Percentiles rank a stretch among this genome's conserved stretches.
phyloP scores from a whole-genome alignment of 345 rosid species.

The Bretschneidera sinensis region DNA sequence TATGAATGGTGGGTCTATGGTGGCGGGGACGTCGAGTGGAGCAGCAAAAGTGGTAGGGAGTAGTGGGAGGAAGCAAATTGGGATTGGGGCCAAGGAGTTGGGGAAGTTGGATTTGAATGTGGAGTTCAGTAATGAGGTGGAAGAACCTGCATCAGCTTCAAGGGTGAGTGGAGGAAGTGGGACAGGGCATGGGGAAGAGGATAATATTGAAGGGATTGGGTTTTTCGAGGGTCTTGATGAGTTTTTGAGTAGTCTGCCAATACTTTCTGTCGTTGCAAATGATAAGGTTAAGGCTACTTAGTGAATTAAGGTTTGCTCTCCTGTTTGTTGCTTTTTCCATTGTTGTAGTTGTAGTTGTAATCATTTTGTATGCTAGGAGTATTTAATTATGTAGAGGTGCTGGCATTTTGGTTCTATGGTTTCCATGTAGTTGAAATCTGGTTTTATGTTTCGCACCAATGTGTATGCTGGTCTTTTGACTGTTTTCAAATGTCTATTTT shows the following conservation, averaged over 20 bases:
- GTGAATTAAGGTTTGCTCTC: constrained; percentile 36
- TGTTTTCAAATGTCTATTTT: no score
- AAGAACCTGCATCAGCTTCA: constrained; percentile 49
- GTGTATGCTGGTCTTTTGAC: no score
- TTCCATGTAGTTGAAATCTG: constrained; percentile 26
- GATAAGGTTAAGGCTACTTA: constrained; percentile 78
- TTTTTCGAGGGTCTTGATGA: constrained; percentile 98
- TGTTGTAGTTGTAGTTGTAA: constrained; percentile 26
- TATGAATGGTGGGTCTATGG: constrained; percentile 19
- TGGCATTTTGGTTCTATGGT: constrained; percentile 14
- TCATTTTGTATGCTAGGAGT: constrained; percentile 27
- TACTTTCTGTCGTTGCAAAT: constrained; percentile 75
- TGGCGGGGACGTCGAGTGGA: constrained; percentile 22
- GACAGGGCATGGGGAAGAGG: constrained; percentile 56
- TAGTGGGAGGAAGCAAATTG: constrained; percentile 43
- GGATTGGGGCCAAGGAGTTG: constrained; percentile 48
- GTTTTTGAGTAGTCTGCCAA: constrained; percentile 87
- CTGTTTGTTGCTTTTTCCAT: constrained; percentile 18
- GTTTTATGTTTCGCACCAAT: not conserved
- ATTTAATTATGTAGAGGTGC: constrained; percentile 24
- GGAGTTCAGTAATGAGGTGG: constrained; percentile 86
- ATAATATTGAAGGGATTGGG: constrained; percentile 68
- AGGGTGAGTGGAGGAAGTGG: constrained; percentile 37
- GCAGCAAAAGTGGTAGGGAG: constrained; percentile 34
- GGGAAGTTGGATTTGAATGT: constrained; percentile 95